These are phyloP conservation scores for Melaleuca quinquenervia DNA, from an alignment of 345 rosid species.

Conservation along the genomic window DNA sequence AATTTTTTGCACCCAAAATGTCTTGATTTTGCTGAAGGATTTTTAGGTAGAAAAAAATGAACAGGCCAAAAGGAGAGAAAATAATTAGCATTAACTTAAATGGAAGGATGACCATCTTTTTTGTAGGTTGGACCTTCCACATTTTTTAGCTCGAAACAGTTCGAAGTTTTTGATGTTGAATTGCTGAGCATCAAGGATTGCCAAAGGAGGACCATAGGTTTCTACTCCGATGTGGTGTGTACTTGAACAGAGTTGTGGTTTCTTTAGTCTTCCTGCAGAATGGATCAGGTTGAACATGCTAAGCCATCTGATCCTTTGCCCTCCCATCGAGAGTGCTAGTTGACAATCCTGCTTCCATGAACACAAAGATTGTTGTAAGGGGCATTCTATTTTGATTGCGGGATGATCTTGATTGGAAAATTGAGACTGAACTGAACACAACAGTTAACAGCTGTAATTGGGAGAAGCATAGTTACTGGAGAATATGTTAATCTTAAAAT, in stretches of 20 bases:
- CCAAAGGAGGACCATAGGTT: slow-evolving; percentile 79
- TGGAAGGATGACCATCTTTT: not conserved
- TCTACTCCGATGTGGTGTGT: slow-evolving; percentile 92
- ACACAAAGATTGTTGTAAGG: not conserved
- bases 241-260: slow-evolving; percentile 17
- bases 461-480: not conserved
- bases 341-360: not conserved
- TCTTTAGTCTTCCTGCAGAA: not conserved
- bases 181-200: slow-evolving; percentile 64
- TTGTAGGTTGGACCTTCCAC: slow-evolving; percentile 92
- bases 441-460: not conserved
- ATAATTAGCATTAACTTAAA: not conserved
- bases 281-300: not conserved
- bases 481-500: not conserved
- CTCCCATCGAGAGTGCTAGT: not conserved
- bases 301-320: not conserved
- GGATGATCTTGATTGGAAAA: not conserved
- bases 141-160: slow-evolving; percentile 91
- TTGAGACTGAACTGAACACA: not conserved
- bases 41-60: not conserved
- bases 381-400: not conserved
- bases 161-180: slow-evolving; percentile 90
- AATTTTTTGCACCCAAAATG: not conserved
- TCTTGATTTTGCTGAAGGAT: not conserved
- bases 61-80: not conserved